Evolutionary conservation across 768 basidiomycete species (phyloP), one percentile per base, ranked within the genome.

Genomic region (Kwoniella pini): DNA sequence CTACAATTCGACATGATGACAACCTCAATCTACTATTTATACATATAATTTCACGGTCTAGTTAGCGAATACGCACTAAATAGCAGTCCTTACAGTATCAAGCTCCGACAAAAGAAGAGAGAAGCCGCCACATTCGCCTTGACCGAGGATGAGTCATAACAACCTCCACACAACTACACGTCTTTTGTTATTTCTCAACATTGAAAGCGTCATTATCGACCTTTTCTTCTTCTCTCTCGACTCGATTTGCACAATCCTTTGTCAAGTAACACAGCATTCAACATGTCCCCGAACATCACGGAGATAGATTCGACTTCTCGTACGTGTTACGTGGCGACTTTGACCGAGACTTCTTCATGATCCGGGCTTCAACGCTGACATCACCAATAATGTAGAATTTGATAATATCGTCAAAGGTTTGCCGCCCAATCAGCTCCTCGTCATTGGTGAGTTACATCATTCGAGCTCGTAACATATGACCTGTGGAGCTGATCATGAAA

Each of bases 321-420:
- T 74, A 45, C 36, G 67, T 52, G 33, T 31, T 5, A 28, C 42
- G 44, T 7, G 17, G 27, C 31, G 13, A 27, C 15, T 44, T n/a
- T 36, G 33, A 36, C 33, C 33, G 33, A 36, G 33, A 15, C 33
- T 36, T 36, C 33, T 36, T 7, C 33, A 36, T 7, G 33, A 26
- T 57, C 39, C 13, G 17, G 52, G 5, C 12, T 6, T 9, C 22
- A 21, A 21, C 44, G 46, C 30, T 60, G 38, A 50, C 36, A 26
- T 13, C 6, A 43, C 19, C 54, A 48, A 17, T 22, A 46, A 13
- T 15, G 19, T 24, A 77, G 76, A 77, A 48, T 77, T 69, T 54
- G 74, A 77, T 40, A 52, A 52, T 28, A 71, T 77, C 45, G 62
- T 73, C 26, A 65, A 60, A 15, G 42, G 62, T 12, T 56, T 77